Evolutionary conservation across 2,329 filamentous ascomycete genomes (phyloP), one percentile per base, ranked within the genome.

Genomic region (Aspergillus carbonarius): DNA sequence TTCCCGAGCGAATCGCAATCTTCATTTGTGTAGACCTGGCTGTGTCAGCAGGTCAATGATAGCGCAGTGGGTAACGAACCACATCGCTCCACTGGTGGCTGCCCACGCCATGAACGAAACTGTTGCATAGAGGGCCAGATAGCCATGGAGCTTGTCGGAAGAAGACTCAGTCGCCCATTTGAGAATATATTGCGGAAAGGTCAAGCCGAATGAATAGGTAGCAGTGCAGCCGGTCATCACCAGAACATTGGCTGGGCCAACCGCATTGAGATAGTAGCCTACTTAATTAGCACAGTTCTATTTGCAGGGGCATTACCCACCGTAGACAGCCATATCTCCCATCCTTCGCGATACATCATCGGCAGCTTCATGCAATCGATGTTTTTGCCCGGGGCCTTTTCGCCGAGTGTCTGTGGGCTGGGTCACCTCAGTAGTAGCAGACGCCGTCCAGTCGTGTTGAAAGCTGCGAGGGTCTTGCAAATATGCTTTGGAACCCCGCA

Each of bases 121-220:
- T 10, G 4, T 25, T 5, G 27, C 44, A 30, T 48, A 48, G n/a
- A 17, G 25, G 2, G 2, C 44, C 44, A 48, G 27, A 30, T 48
- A 48, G 8, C 0, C 25, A 48, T 10, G 8, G 7, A 13, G 23
- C 5, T 17, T n/a, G 7, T 30, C 15, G 12, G 25, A 10, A 3
- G 44, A 10, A 8, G 44, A 6, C 44, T 48, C 23, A 3, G 44
- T 48, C 13, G 44, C 27, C 44, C 44, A 48, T 17, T 30, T 48
- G 2, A 48, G n/a, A 5, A 48, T 25, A 48, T 47, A 51, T 15
- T 55, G 30, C 4, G 51, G 53, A 35, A 54, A 54, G 1, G 55
- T 57, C 4, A 57, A 35, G 13, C 48, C 32, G 20, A 50, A 47
- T 2, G 54, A 57, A 39, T 57, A 60, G 25, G 40, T 47, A 25